Evolutionary conservation across 73 alveolate species (phyloP).

Genomic region (Durusdinium trenchii): DNA sequence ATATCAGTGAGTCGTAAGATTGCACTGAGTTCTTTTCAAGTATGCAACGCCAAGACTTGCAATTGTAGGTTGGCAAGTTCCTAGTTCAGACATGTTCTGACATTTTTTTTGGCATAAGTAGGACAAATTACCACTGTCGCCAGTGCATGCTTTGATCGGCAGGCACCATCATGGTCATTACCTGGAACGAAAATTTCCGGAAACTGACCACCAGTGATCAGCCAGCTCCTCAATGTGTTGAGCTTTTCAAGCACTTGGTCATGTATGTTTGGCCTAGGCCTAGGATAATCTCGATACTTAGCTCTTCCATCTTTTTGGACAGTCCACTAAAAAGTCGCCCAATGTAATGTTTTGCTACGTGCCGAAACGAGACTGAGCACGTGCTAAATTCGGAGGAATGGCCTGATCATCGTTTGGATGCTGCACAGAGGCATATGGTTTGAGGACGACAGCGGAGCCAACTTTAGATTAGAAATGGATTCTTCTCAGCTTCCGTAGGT

Average conservation of each 20-base stretch:
- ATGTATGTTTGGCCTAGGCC: not conserved
- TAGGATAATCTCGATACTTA: not conserved
- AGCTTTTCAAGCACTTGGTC: not conserved
- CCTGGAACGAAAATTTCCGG: constrained; percentile 98
- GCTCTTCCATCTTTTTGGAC: not conserved
- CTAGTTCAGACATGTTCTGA: too few relatives aligned
- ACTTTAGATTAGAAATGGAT: not conserved
- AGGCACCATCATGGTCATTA: constrained; percentile 96
- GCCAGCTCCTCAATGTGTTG: not conserved
- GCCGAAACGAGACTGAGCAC: not conserved
- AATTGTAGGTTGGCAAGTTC: not conserved
- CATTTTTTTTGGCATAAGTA: too few relatives aligned
- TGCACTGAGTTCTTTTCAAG: too few relatives aligned
- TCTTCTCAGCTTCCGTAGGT: not conserved
- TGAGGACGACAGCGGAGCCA: not conserved
- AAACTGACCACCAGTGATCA: constrained; percentile 98
- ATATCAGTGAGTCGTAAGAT: too few relatives aligned
- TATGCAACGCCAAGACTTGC: too few relatives aligned
- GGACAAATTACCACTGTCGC: not conserved
- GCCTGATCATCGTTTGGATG: constrained; percentile 98
- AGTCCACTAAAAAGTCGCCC: too few relatives aligned
- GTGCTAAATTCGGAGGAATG: constrained; percentile 92
- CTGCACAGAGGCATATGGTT: constrained; percentile 96
- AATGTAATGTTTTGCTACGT: not conserved
- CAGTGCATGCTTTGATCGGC: not conserved